Evolutionary conservation across 2,329 filamentous ascomycete species (phyloP), one percentile per base, ranked within the genome.

Genomic region (Fusarium proliferatum): DNA sequence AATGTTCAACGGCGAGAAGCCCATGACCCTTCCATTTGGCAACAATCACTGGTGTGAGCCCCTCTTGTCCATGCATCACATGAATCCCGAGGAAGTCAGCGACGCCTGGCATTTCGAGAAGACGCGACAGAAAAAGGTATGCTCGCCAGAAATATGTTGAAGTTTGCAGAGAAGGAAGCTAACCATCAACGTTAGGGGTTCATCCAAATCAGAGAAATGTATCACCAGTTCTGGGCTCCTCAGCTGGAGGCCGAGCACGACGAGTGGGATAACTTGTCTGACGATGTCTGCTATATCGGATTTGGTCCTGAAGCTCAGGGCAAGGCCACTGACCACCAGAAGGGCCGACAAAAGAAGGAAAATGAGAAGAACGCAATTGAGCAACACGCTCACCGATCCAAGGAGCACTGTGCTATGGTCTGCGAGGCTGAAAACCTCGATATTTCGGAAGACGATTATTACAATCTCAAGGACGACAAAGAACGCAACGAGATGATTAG

Each of bases 1-100:
- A 23, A 86, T 88, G 85, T 84, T 89, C 74, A 88, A 89, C 71
- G 87, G 86, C 66, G 87, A 89, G 73, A 88, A 88, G 76, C 86
- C 86, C 8, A 84, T 81, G 42, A 87, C 85, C 15, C 76, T 89
- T 38, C 85, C 86, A 9, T 88, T 84, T 64, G 84, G 85, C 3
- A 80, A 80, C 7, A 82, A 79, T 15, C 86, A 88, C 68, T 89
- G 88, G 87, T 89, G 88, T 69, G 85, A 89, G 74, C 87, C 88
- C 9, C 82, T 88, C n/a, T 77, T 89, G 45, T 88, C 87, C 7
- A 88, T 89, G 86, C 87, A 89, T 73, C 86, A 88, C 73, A 84
- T 89, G 78, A 84, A 84, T 52, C 82, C 86, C 13, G 84, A 87
- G 72, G 87, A 89, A 75, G 83, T 88, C 51, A 86, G 83, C 70